Evolutionary conservation across 805 yeast genomes (phyloP).

Genomic region (Maudiozyma serrabonitensis): DNA sequence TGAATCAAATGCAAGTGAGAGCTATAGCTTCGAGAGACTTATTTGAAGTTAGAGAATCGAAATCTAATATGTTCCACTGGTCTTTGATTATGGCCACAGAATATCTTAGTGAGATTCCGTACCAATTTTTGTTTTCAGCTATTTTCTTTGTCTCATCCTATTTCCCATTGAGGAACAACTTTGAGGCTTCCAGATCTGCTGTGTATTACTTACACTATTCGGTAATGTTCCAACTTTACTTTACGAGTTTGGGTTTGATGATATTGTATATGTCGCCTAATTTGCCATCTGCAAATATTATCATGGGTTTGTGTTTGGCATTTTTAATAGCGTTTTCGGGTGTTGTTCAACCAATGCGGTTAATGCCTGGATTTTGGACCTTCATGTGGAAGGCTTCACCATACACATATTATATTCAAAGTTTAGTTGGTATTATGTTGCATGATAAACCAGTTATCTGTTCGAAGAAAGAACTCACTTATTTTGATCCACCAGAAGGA

Average conservation of each 20-base stretch:
- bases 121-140: constrained; percentile 24
- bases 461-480: constrained; percentile 18
- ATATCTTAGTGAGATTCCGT: constrained; percentile 30
- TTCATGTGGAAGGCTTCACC: constrained; percentile 35
- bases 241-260: constrained; percentile 31
- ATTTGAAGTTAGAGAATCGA: constrained; percentile 34
- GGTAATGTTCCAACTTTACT: constrained; percentile 40
- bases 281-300: constrained; percentile 23
- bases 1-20: constrained; percentile 32
- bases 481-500: constrained; percentile 14
- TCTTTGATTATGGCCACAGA: constrained; percentile 29
- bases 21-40: constrained; percentile 31
- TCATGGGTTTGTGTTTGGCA: constrained; percentile 15
- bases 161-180: constrained; percentile 31
- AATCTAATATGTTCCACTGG: constrained; percentile 35
- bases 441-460: constrained; percentile 39
- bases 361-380: constrained; percentile 36
- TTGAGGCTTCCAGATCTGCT: constrained; percentile 34
- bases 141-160: constrained; percentile 31
- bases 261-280: constrained; percentile 19
- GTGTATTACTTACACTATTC: constrained; percentile 36
- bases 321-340: constrained; percentile 32
- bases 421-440: constrained; percentile 40
- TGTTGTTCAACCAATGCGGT: constrained; percentile 29
- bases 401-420: constrained; percentile 35